phyloP scores from a whole-genome alignment of 768 basidiomycete species.

The Boletus tylopilopsis region DNA sequence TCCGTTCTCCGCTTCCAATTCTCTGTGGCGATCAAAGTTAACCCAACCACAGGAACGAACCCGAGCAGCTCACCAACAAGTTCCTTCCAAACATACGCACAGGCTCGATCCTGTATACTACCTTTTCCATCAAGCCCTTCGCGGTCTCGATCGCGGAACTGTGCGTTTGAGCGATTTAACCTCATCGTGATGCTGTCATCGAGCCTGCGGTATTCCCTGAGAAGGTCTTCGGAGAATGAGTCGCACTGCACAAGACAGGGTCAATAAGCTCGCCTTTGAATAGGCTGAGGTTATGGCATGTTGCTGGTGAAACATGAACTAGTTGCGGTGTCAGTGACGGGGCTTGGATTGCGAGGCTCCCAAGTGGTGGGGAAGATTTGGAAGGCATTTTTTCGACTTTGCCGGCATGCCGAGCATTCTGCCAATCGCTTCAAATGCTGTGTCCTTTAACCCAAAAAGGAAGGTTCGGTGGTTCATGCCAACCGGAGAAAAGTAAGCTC shows the following conservation, averaged over 20 bases:
- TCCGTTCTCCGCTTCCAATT: slow-evolving; percentile 74
- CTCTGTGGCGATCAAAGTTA: slow-evolving; percentile 32
- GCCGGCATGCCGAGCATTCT: slow-evolving; percentile 28
- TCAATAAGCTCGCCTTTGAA: slow-evolving; percentile 55
- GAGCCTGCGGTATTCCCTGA: slow-evolving; percentile 76
- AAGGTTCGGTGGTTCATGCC: slow-evolving; percentile 27
- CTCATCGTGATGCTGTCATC: slow-evolving; percentile 82
- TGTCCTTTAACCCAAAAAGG: slow-evolving; percentile 21
- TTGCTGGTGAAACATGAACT: slow-evolving; percentile 69
- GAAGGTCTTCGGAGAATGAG: slow-evolving; percentile 52
- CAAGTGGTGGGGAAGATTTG: slow-evolving; percentile 47
- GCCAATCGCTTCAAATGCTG: slow-evolving; percentile 23
- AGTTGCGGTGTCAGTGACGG: slow-evolving; percentile 56
- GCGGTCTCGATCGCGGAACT: slow-evolving; percentile 70
- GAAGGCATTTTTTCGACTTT: slow-evolving; percentile 36
- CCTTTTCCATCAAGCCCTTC: slow-evolving; percentile 40
- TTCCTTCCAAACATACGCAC: slow-evolving; percentile 73
- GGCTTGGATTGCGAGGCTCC: slow-evolving; percentile 66
- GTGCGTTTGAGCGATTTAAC: slow-evolving; percentile 73
- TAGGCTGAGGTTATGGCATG: slow-evolving; percentile 69
- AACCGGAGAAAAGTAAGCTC: neutral
- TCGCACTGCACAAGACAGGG: slow-evolving; percentile 5
- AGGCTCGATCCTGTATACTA: slow-evolving; percentile 69
- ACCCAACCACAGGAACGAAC: slow-evolving; percentile 15
- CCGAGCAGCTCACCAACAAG: slow-evolving; percentile 57